Base-by-base conservation (phyloP, 768 basidiomycete species). In the Jaapia argillacea region DNA sequence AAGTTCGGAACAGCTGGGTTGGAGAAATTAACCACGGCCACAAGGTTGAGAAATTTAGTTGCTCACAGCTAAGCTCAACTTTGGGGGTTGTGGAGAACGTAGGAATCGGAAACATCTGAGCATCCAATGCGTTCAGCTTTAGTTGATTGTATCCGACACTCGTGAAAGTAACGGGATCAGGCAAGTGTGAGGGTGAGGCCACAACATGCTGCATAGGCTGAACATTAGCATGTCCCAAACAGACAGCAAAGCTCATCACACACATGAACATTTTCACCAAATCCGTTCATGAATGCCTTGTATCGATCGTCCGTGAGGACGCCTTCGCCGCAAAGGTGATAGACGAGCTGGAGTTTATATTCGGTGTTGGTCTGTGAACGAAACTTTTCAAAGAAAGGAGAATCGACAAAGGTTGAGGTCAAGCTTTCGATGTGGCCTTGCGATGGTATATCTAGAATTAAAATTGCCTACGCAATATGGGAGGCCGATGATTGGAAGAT, bases 391-490 rank as follows among this genome's bases (percentile, higher is more conserved):
- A n/a, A 71, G 22, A 72, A 72, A 1, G 60, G 64, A 0, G 68
- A 71, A 16, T 58, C 55, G 16, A 58, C 60, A 52, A 79, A 79
- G 2, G 72, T 62, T 12, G 70, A 58, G 21, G 72, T 26, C 12
- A 87, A 58, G 4, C 69, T 60, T 1, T 69, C 63, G 14, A 83
- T 76, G 56, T 84, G 75, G 24, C 58, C 66, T 0, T 68, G 61
- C 0, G 74, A 71, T 1, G 90, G 85, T 10, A 85, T 73, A 51
- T 92, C 86, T 36, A 93, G 59, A 31, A 91, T 63, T 4, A 91
- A 57, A 20, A 81, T 57, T 3, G 70, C 79, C 78, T 86, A 51
- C 44, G 28, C 28, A 33, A 33, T 33, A 10, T 33, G 16, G 28
- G 28, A n/a, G 2, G 16, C 2, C 23, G 42, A 41, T 44, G 36